phyloP scores from a whole-genome alignment of 768 basidiomycete genomes.

The Boletus rufocinnamomeus region DNA sequence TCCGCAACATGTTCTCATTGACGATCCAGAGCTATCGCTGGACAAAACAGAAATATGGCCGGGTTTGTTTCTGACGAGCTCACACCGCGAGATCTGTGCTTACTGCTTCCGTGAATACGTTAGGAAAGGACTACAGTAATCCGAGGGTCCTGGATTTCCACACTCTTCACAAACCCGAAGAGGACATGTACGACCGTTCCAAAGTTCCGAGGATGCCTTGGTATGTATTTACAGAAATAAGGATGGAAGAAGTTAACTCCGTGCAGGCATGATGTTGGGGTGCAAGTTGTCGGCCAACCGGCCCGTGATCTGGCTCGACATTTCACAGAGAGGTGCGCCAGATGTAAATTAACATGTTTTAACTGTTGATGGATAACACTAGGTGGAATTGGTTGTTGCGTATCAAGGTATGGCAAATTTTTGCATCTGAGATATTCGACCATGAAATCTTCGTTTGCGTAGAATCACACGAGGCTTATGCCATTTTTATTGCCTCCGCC shows the following conservation, averaged over 20 bases:
- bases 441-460: background rate
- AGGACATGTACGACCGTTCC: conserved; percentile 92
- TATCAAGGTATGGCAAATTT: conserved; percentile 68
- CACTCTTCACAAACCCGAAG: conserved; percentile 82
- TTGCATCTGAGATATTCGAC: background rate
- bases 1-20: conserved; percentile 86
- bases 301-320: conserved; percentile 93
- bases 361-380: conserved; percentile 8
- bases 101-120: background rate
- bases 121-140: conserved; percentile 95
- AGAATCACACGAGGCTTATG: conserved; percentile 93
- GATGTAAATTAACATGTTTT: background rate
- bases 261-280: conserved; percentile 89
- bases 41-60: conserved; percentile 83
- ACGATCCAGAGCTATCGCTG: conserved; percentile 68
- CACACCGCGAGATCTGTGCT: background rate
- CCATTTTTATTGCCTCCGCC: conserved; percentile 93
- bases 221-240: conserved; percentile 43
- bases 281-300: conserved; percentile 96
- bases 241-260: background rate
- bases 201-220: conserved; percentile 96
- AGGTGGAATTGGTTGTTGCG: conserved; percentile 95
- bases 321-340: conserved; percentile 80
- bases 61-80: conserved; percentile 44
- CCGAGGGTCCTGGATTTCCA: conserved; percentile 86